These are phyloP conservation scores for Scytalidium lignicola DNA, from an alignment of 2,329 filamentous ascomycete genomes.

Conservation along the genomic window DNA sequence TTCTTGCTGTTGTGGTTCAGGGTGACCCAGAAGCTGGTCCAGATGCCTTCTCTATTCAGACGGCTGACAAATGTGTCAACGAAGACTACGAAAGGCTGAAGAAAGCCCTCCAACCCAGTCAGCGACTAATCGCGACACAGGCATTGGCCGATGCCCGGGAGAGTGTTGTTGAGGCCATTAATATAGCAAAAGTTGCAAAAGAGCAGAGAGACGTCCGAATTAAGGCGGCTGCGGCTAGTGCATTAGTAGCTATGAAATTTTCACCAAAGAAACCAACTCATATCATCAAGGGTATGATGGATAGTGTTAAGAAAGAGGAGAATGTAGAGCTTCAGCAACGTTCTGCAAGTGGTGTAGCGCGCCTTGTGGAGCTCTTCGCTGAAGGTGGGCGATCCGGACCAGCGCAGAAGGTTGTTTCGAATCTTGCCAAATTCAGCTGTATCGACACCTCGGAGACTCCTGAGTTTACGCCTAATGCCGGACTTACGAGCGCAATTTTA, in stretches of 20 bases:
- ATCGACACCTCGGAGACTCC: conserved; percentile 97
- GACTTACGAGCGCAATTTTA: conserved; percentile 73
- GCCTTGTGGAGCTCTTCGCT: conserved; percentile 81
- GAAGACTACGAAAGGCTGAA: conserved; percentile 85
- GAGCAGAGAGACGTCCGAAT: conserved; percentile 80
- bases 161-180: conserved; percentile 65
- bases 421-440: conserved; percentile 95
- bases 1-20: conserved; percentile 85
- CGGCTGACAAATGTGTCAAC: conserved; percentile 81
- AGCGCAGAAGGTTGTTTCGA: conserved; percentile 92
- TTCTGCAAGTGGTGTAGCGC: conserved; percentile 78
- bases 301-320: conserved; percentile 93
- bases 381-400: conserved; percentile 73
- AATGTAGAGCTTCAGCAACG: conserved; percentile 83
- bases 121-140: conserved; percentile 77
- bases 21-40: conserved; percentile 89
- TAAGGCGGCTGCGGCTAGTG: conserved; percentile 79
- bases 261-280: conserved; percentile 90
- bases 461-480: conserved; percentile 80
- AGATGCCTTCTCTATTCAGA: conserved; percentile 81
- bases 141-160: conserved; percentile 73
- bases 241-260: conserved; percentile 78
- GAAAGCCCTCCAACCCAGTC: conserved; percentile 81
- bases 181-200: conserved; percentile 75
- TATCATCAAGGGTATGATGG: conserved; percentile 96